Evolutionary conservation across 192 early-diverging fungal genomes (phyloP), one percentile per base, ranked within the genome.

Genomic region (Entrophospora sp.): DNA sequence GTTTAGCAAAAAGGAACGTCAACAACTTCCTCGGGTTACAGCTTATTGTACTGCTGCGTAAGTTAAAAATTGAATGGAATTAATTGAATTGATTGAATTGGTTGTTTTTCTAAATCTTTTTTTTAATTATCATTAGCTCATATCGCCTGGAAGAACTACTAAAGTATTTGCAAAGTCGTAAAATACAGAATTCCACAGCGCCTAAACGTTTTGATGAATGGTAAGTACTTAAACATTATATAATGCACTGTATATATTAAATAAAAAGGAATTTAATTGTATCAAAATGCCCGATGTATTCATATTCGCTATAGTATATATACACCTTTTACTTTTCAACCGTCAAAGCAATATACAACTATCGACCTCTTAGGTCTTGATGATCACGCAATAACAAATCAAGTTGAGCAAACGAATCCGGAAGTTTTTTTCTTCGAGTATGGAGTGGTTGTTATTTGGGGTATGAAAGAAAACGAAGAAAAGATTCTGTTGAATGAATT

Each of bases 361-460:
- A 71, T 67, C 18, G 69, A 73, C 60, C 67, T 73, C 24, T 69
- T 77, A 35, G 67, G 69, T 8, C n/a, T 73, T 3, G 64, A 77
- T 42, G 75, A 73, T 16, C 0, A 53, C 0, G 60, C 37, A 14
- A 52, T 58, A 14, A 59, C 66, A 16, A 58, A 70, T 27, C 69
- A 44, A 18, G 14, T 61, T 16, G 69, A 60, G 20, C 68, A 73
- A 34, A 44, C 52, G 1, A 69, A 71, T 5, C 78, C 81, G 32
- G 92, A 96, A 72, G 74, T 91, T 45, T 85, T 95, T 68, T 83
- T 88, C 53, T 96, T 98, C 73, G 93, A 94, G 69, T 95, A 95
- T 71, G 93, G 94, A 35, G 94, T 95, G 6, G 83, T 92, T 13
- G 96, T 98, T 0, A 89, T 98, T 67, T 98, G 96, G 96, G 94